Percentiles rank a stretch among this genome's conserved stretches.
These are phyloP conservation scores for Xylogone sp. DNA, from an alignment of 2,329 filamentous ascomycete genomes.

Conservation along the genomic window DNA sequence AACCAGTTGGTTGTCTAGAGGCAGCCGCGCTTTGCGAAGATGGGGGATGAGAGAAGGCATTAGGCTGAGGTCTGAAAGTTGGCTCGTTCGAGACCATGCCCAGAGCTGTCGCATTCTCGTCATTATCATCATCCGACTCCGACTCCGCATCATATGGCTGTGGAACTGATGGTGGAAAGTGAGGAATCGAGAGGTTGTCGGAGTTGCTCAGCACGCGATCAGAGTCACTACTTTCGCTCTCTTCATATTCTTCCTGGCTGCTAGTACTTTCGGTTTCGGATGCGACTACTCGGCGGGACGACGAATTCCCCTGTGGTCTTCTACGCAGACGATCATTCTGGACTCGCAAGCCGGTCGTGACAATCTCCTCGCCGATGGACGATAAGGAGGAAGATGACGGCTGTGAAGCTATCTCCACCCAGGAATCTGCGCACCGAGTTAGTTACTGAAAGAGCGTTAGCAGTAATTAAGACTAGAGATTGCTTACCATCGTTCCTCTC, in stretches of 20 bases:
- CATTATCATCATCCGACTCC: conserved; percentile 48
- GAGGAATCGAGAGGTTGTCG: conserved; percentile 41
- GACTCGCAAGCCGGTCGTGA: conserved; percentile 81
- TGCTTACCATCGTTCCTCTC: conserved; percentile 23
- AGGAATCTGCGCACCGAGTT: conserved; percentile 65
- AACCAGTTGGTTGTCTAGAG: conserved; percentile 23
- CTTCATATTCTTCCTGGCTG: conserved; percentile 92
- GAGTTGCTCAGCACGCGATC: conserved; percentile 63
- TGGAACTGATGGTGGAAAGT: conserved; percentile 2
- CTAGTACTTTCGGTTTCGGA: conserved; percentile 49
- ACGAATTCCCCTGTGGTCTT: conserved; percentile 33
- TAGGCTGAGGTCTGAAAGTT: conserved; percentile 80
- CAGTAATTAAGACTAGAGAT: background rate
- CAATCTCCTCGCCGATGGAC: conserved; percentile 80
- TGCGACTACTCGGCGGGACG: conserved; percentile 36
- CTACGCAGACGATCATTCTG: conserved; percentile 61
- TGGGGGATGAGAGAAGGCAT: conserved; percentile 86
- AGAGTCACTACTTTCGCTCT: conserved; percentile 87
- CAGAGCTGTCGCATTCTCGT: conserved; percentile 80
- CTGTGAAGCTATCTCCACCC: conserved; percentile 91
- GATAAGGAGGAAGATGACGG: conserved; percentile 92
- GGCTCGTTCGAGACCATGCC: conserved; percentile 52
- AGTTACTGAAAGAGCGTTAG: conserved; percentile 7
- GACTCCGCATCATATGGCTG: conserved; percentile 18
- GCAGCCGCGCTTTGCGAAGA: conserved; percentile 38